phyloP scores from a whole-genome alignment of 2,329 filamentous ascomycete species.

The Arthrobotrys iridis region DNA sequence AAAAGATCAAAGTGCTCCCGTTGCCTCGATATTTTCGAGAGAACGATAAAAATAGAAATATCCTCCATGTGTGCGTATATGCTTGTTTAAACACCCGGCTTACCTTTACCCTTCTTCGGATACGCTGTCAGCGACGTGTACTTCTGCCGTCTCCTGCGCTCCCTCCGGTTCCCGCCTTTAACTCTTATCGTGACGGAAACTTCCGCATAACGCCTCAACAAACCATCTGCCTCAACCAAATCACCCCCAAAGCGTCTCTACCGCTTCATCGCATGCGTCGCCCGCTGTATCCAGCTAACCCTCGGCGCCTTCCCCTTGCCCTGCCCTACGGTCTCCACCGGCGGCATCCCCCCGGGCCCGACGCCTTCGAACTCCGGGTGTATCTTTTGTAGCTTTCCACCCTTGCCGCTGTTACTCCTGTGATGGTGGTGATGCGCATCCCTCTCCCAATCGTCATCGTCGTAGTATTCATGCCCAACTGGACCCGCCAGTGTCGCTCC shows the following conservation, averaged over 20 bases:
- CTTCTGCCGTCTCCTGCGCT: not conserved
- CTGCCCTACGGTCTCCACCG: not conserved
- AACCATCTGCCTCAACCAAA: not conserved
- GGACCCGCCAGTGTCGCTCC: not conserved
- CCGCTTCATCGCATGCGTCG: conserved; percentile 38
- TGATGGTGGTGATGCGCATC: conserved; percentile 1
- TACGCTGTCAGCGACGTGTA: no score
- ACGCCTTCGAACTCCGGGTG: conserved; percentile 37
- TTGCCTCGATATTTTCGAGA: no score
- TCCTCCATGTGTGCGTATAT: no score
- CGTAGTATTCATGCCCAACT: conserved; percentile 34
- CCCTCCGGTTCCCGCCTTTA: not conserved
- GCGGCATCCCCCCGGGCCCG: not conserved
- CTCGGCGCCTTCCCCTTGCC: conserved; percentile 25
- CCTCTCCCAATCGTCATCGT: conserved; percentile 43
- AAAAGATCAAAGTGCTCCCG: no score
- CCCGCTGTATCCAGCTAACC: conserved; percentile 49
- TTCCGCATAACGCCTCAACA: conserved; percentile 22
- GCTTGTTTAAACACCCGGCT: not conserved
- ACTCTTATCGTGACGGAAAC: not conserved
- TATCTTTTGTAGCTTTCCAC: conserved; percentile 33
- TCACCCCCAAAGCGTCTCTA: conserved; percentile 61
- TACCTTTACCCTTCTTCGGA: no score
- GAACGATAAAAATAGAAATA: no score
- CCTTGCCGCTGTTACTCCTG: conserved; percentile 19